Base-by-base conservation (phyloP, 139 green algal genomes). In the Tetradesmus lagerheimii region DNA sequence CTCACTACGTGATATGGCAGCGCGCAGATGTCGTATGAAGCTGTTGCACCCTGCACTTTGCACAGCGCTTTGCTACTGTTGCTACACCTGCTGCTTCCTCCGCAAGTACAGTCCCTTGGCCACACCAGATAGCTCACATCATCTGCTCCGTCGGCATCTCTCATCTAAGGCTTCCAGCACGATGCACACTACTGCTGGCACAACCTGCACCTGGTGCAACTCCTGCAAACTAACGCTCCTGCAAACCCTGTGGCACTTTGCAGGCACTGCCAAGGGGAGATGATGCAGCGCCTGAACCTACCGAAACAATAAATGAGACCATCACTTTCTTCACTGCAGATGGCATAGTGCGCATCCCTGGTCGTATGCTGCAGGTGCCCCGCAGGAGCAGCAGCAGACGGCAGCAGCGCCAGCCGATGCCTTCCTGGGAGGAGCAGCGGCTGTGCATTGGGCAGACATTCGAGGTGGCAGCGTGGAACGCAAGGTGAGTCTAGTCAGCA, bases 251-350 rank as follows among this genome's bases (percentile, higher is more conserved):
- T n/a, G n/a, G 47, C 47, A 20, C n/a, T 23, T n/a, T 79, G 71
- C 71, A 41, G 71, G 31, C 31, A n/a, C n/a, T 79, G 20, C 31
- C 57, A 71, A n/a, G 57, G 57, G 57, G 31, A 9, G 57, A 71
- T 31, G 57, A 71, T 71, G 57, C 57, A 71, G 57, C 57, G 23
- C 57, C 57, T 31, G 57, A 71, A 23, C 57, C 57, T n/a, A 71
- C 57, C n/a, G 57, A 71, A 9, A 31, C 31, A 23, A 4, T 79
- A 9, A n/a, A 78, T 1, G 83, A 88, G 64, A 77, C 39, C 3
- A 88, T 88, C 11, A 88, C 83, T 12, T 88, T 88, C 64, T 80
- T 88, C 62, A 88, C 83, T 27, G 38, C 83, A 29, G 83, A 88
- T 34, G 81, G 81, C 53, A 77, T 87, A 5, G 81, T 87, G 29